A percentile compares a stretch with the other conserved stretches of the same genome.
These are phyloP conservation scores for Irpex lacteus DNA, from an alignment of 1,284 basidiomycete species.

Conservation along the genomic window DNA sequence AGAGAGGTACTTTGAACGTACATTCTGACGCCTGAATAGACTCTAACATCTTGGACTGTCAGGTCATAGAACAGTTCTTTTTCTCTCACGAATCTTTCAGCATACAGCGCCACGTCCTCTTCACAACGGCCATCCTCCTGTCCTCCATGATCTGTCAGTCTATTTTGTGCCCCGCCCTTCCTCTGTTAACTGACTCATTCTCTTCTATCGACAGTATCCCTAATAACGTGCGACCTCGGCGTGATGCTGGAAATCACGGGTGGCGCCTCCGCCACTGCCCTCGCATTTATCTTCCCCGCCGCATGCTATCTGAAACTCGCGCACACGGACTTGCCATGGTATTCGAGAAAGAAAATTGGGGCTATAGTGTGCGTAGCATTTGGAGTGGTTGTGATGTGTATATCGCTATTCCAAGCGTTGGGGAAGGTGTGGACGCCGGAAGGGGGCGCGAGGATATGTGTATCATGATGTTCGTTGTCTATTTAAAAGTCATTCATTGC, in stretches of 20 bases:
- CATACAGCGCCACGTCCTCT: constrained; percentile 83
- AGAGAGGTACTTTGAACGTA: constrained; percentile 60
- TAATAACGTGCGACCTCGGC: constrained; percentile 95
- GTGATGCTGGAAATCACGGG: constrained; percentile 98
- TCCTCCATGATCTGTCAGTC: constrained; percentile 79
- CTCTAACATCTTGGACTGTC: constrained; percentile 19
- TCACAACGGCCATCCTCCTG: constrained; percentile 85
- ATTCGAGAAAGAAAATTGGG: constrained; percentile 68
- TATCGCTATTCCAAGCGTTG: constrained; percentile 75
- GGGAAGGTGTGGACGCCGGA: constrained; percentile 73
- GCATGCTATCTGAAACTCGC: constrained; percentile 81
- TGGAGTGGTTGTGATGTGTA: constrained; percentile 75
- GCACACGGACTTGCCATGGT: constrained; percentile 57
- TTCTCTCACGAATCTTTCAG: constrained; percentile 83
- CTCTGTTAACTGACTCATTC: too few relatives aligned
- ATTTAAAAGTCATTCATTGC: too few relatives aligned
- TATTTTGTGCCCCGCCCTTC: neutral
- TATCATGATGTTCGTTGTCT: constrained; percentile 26
- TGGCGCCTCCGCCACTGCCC: constrained; percentile 89
- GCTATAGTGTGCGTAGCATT: constrained; percentile 75
- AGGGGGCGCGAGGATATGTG: constrained; percentile 67
- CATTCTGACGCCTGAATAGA: neutral
- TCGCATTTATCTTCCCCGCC: constrained; percentile 94
- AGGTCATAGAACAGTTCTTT: constrained; percentile 93
- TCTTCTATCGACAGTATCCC: too few relatives aligned